Conservation (phyloP, 2,329 filamentous ascomycete species). For the Fusarium sp. region DNA sequence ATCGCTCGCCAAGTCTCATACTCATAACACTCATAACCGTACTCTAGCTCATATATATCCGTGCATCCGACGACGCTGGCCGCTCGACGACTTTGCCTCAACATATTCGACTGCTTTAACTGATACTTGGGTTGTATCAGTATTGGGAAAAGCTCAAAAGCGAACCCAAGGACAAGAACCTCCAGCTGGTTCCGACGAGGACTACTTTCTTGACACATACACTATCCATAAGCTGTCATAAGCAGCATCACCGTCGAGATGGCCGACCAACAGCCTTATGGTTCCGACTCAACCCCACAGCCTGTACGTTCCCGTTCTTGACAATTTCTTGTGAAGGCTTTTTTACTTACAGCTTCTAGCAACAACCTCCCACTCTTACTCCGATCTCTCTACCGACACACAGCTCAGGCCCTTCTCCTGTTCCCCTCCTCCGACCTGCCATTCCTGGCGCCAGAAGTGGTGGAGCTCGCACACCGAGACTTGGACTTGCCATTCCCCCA, state of each 20-base stretch:
- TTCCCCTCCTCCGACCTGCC: constrained; percentile 85
- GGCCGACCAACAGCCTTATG: constrained; percentile 45
- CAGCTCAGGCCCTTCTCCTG: constrained; percentile 69
- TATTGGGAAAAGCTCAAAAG: background rate
- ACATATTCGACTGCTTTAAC: constrained; percentile 22
- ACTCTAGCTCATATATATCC: constrained; percentile 1
- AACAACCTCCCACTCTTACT: constrained; percentile 40
- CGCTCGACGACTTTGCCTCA: constrained; percentile 39
- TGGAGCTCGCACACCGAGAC: constrained; percentile 76
- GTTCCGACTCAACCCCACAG: constrained; percentile 40
- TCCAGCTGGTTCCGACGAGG: background rate
- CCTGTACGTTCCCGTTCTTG: constrained; percentile 36
- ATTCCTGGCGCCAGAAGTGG: constrained; percentile 77
- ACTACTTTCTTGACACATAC: background rate
- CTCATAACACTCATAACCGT: background rate
- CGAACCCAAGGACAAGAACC: background rate
- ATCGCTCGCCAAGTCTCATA: background rate
- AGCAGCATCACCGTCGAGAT: constrained; percentile 37
- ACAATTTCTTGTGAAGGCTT: background rate
- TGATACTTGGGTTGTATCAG: background rate
- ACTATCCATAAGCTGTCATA: constrained; percentile 24
- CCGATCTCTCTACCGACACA: constrained; percentile 51
- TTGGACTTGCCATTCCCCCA: constrained; percentile 90
- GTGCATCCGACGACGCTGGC: constrained; percentile 36
- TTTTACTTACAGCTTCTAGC: constrained; percentile 41